phyloP scores from a whole-genome alignment of 108 stramenopile genomes.

The Nitzschia putrida region DNA sequence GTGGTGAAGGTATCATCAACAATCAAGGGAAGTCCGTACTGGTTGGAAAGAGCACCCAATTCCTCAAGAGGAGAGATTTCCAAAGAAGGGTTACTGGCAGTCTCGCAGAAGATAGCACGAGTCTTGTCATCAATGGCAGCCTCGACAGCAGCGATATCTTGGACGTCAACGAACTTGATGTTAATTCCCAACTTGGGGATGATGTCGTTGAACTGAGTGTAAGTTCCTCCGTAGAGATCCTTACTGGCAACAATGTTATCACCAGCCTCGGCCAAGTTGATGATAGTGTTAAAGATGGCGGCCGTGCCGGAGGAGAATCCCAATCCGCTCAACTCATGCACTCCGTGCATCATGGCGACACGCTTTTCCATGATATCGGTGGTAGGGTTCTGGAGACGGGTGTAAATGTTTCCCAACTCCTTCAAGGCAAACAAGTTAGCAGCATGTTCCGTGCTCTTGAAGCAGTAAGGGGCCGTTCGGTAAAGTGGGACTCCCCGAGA shows the following conservation, averaged over 20 bases:
- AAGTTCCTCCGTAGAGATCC: constrained; percentile 75
- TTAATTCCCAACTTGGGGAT: constrained; percentile 79
- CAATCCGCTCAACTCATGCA: constrained; percentile 45
- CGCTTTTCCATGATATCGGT: constrained; percentile 75
- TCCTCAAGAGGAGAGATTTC: constrained; percentile 70
- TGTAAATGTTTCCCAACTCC: constrained; percentile 90
- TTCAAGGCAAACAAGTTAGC: constrained; percentile 81
- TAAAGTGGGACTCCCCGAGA: constrained; percentile 79
- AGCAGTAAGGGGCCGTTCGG: constrained; percentile 74
- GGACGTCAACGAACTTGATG: constrained; percentile 72
- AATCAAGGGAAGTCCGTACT: constrained; percentile 77
- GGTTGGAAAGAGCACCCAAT: constrained; percentile 61
- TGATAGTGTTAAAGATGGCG: constrained; percentile 76
- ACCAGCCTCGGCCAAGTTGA: constrained; percentile 72
- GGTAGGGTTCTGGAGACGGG: constrained; percentile 67
- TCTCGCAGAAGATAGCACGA: constrained; percentile 80
- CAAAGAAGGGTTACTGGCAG: constrained; percentile 68
- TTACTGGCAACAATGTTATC: constrained; percentile 82
- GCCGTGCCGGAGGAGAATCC: constrained; percentile 64
- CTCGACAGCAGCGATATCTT: constrained; percentile 55
- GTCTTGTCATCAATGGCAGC: constrained; percentile 78
- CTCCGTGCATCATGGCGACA: constrained; percentile 76
- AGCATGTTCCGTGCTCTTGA: constrained; percentile 77
- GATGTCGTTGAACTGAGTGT: constrained; percentile 68
- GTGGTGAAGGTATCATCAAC: constrained; percentile 87